Evolutionary conservation across 805 yeast species (phyloP), one percentile per base, ranked within the genome.

Genomic region (Candida ponderosae): DNA sequence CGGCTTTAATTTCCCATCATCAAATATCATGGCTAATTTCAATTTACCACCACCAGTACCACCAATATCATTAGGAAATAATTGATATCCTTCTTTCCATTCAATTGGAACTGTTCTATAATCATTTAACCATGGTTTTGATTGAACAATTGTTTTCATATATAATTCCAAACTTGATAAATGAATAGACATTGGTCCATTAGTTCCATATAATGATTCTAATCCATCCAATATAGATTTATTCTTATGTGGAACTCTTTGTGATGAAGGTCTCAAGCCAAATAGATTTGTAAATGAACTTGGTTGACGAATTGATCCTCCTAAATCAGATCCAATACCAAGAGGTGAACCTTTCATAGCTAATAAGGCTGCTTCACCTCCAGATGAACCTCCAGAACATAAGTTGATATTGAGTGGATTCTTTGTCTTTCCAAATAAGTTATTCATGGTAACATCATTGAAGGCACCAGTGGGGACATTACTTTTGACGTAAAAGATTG

Each of bases 311-410:
- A 72, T 61, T 5, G 69, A 60, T 6, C 78, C 78, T 15, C 75
- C 77, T 30, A 70, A 62, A 49, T 72, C 78, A 2, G 72, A 63
- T 15, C 80, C 80, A 31, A 76, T 51, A 10, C 81, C 79, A 10
- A 45, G 15, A 23, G 42, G 13, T 54, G 61, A 27, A 5, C 74
- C 74, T 33, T 56, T 48, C 35, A 66, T 43, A 2, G 63, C 63
- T 6, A 68, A 45, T 14, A 72, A 45, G 2, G 74, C 70, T 14
- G 68, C 72, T 34, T 70, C 76, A 21, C 77, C 77, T 3, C 75
- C 75, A 4, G 72, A 65, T 10, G 73, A 66, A 1, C 78, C 77
- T 27, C 76, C 76, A 18, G 70, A 50, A 15, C 65, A 56, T 34
- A 69, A 48, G 8, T 49, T 40, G 17, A 62, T 47, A 39, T 68